phyloP scores from a whole-genome alignment of 768 basidiomycete genomes.

The Boletus eberwhitei region DNA sequence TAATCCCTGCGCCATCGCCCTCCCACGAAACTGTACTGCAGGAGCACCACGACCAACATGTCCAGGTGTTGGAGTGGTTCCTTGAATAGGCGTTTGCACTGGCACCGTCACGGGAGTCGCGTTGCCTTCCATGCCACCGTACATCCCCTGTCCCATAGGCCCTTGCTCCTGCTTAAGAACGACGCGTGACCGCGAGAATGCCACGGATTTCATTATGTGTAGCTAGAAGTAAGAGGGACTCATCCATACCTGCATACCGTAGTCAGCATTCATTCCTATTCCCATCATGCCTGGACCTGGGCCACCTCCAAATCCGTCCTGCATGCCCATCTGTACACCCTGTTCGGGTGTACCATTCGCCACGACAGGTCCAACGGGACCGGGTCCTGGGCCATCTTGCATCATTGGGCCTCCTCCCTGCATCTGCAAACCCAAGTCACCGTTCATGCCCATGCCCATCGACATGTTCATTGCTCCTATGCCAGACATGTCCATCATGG shows the following conservation, averaged over 20 bases:
- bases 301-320: constrained; percentile 39
- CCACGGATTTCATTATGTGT: constrained; percentile 38
- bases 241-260: constrained; percentile 66
- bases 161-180: constrained; percentile 49
- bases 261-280: constrained; percentile 71
- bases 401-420: constrained; percentile 50
- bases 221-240: constrained; percentile 29
- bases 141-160: constrained; percentile 67
- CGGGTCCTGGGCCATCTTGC: constrained; percentile 43
- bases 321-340: constrained; percentile 39
- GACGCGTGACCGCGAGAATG: constrained; percentile 26
- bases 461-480: constrained; percentile 57
- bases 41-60: constrained; percentile 31
- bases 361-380: constrained; percentile 33
- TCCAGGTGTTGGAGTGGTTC: constrained; percentile 29
- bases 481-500: constrained; percentile 80
- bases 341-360: constrained; percentile 38
- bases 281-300: constrained; percentile 59
- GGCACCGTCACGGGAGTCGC: constrained; percentile 46
- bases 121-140: constrained; percentile 56
- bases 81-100: constrained; percentile 34
- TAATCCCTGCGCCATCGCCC: constrained; percentile 40
- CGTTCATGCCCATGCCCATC: constrained; percentile 58
- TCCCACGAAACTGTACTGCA: constrained; percentile 43
- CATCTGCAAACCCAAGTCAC: constrained; percentile 60